Conservation (phyloP, 2,329 filamentous ascomycete species). For the Fusarium palustre region DNA sequence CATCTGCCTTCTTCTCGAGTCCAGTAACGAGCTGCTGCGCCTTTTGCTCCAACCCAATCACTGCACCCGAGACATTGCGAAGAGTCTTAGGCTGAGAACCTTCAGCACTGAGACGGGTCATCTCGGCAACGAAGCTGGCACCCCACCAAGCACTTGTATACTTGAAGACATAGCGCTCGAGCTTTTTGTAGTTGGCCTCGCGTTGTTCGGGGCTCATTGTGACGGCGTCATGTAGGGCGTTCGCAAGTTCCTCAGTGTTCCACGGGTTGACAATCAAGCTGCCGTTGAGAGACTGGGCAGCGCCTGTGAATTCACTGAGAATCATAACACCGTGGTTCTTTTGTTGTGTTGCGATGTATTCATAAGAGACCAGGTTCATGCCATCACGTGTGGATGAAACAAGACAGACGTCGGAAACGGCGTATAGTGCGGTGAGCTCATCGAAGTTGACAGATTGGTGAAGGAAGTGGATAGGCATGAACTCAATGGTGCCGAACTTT, state of each 20-base stretch:
- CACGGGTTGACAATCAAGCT: slow-evolving; percentile 96
- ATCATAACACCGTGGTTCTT: slow-evolving; percentile 94
- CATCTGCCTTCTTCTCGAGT: slow-evolving; percentile 38
- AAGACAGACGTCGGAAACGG: slow-evolving; percentile 90
- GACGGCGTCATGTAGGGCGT: slow-evolving; percentile 94
- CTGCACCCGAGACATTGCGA: slow-evolving; percentile 56
- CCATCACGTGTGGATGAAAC: slow-evolving; percentile 97
- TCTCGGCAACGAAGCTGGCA: slow-evolving; percentile 87
- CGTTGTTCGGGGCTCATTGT: slow-evolving; percentile 94
- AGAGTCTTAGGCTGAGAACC: slow-evolving; percentile 55
- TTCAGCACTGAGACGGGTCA: slow-evolving; percentile 66
- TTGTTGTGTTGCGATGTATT: slow-evolving; percentile 95
- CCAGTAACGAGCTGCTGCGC: slow-evolving; percentile 42
- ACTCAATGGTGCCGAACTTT: slow-evolving; percentile 95
- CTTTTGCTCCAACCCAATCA: slow-evolving; percentile 50
- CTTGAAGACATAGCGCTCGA: slow-evolving; percentile 96
- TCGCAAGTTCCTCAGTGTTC: slow-evolving; percentile 96
- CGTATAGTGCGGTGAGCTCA: slow-evolving; percentile 93
- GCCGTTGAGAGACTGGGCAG: slow-evolving; percentile 93
- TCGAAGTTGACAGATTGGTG: slow-evolving; percentile 97
- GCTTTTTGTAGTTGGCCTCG: slow-evolving; percentile 86
- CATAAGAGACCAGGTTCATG: slow-evolving; percentile 98
- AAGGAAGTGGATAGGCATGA: slow-evolving; percentile 98
- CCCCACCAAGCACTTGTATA: slow-evolving; percentile 99
- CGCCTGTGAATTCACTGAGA: slow-evolving; percentile 95